These are phyloP conservation scores for Eragrostis curvula DNA, from an alignment of 176 grass and related monocot genomes.

Conservation along the genomic window DNA sequence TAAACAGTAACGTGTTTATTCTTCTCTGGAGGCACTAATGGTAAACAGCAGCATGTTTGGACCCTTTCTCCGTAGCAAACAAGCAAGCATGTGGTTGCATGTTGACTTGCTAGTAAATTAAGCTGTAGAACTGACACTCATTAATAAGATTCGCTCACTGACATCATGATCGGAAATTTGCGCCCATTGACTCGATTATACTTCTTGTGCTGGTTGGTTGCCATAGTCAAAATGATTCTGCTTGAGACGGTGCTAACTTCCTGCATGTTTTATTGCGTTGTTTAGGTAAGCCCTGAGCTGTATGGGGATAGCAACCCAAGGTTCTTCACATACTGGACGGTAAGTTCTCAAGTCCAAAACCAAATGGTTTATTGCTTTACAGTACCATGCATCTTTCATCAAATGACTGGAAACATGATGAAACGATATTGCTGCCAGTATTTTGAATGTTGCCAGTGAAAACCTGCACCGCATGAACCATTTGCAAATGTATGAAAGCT, in stretches of 20 bases:
- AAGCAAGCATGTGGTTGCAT: slow-evolving; percentile 47
- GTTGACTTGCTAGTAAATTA: slow-evolving; percentile 35
- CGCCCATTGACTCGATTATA: slow-evolving; percentile 47
- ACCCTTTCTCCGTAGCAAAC: background rate
- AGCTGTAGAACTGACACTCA: slow-evolving; percentile 11
- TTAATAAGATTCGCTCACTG: slow-evolving; percentile 53
- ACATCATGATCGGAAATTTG: slow-evolving; percentile 41
- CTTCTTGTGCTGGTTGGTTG: slow-evolving; percentile 16
- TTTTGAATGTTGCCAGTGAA: background rate
- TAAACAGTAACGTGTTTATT: background rate
- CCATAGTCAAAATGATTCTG: slow-evolving; percentile 27
- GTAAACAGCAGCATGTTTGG: background rate
- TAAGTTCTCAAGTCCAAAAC: slow-evolving; percentile 40
- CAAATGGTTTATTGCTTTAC: background rate
- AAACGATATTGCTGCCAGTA: background rate
- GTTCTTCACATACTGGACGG: slow-evolving; percentile 99
- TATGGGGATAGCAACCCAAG: slow-evolving; percentile 88
- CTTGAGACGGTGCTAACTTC: slow-evolving; percentile 28
- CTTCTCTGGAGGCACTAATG: background rate
- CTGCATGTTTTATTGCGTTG: background rate
- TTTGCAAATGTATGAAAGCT: too few species aligned
- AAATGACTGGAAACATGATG: background rate
- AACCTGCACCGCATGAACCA: background rate
- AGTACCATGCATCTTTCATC: background rate
- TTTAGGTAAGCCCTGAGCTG: slow-evolving; percentile 85